Percentiles rank a stretch among this genome's conserved stretches.
phyloP scores from a whole-genome alignment of 164 flowering plant genomes.

The Annona squamosa region DNA sequence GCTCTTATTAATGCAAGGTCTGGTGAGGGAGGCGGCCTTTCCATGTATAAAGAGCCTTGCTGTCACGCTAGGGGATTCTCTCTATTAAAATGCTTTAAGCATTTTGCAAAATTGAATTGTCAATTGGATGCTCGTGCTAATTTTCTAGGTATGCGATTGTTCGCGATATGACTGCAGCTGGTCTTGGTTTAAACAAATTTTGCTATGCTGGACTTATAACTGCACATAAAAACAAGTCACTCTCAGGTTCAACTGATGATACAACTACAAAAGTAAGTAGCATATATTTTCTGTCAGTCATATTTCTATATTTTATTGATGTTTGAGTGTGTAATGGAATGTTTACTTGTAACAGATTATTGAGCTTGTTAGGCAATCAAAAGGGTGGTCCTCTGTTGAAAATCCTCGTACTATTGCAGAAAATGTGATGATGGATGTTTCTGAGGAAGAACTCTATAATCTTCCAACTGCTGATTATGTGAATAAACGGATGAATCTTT shows the following conservation, averaged over 20 bases:
- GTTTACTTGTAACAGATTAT: slow-evolving; percentile 42
- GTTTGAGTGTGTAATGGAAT: slow-evolving; percentile 8
- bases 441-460: slow-evolving; percentile 82
- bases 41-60: too few species aligned
- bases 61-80: too few species aligned
- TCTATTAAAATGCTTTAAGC: not conserved
- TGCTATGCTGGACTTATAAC: slow-evolving; percentile 91
- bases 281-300: slow-evolving; percentile 1
- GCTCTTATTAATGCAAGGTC: too few species aligned
- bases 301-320: not conserved
- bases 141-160: slow-evolving; percentile 74
- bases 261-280: slow-evolving; percentile 50
- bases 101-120: slow-evolving; percentile 1
- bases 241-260: slow-evolving; percentile 39
- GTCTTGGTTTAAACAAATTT: slow-evolving; percentile 88
- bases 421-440: slow-evolving; percentile 63
- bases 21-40: too few species aligned
- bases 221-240: slow-evolving; percentile 66
- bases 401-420: slow-evolving; percentile 47
- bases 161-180: slow-evolving; percentile 98
- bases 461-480: slow-evolving; percentile 76
- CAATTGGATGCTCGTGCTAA: not conserved
- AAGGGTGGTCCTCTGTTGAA: slow-evolving; percentile 79
- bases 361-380: slow-evolving; percentile 86
- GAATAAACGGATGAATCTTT: slow-evolving; percentile 55